Evolutionary conservation across 2,329 filamentous ascomycete genomes (phyloP).

Genomic region (Colletotrichum orbiculare): DNA sequence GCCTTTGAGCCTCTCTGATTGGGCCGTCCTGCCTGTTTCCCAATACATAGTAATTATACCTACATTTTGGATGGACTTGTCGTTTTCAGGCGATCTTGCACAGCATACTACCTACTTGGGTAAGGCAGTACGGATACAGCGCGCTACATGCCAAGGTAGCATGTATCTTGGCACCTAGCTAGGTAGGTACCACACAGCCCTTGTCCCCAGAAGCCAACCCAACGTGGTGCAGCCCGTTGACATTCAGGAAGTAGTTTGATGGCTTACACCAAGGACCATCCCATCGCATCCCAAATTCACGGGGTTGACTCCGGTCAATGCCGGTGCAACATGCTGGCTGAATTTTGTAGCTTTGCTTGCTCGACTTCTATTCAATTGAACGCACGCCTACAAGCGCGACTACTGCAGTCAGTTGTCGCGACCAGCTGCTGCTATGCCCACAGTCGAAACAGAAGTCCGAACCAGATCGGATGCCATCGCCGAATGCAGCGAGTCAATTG

Average conservation of each 20-base stretch:
- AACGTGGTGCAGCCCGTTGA: conserved; percentile 11
- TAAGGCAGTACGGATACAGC: no score
- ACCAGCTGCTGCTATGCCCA: neutral
- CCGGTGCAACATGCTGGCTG: neutral
- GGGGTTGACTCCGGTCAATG: neutral
- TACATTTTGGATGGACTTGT: no score
- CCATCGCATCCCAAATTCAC: conserved; percentile 6
- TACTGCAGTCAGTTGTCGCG: neutral
- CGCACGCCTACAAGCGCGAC: neutral
- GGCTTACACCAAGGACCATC: conserved; percentile 12
- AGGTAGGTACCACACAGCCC: no score
- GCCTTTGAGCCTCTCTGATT: conserved; percentile 13
- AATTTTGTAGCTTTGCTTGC: neutral
- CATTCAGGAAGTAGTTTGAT: conserved; percentile 11
- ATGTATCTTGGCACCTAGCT: no score
- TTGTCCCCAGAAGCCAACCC: neutral
- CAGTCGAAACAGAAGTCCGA: neutral
- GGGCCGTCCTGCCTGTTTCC: neutral
- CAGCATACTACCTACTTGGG: no score
- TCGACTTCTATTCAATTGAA: neutral
- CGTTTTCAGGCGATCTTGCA: no score
- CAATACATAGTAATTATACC: no score
- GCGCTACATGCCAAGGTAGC: no score
- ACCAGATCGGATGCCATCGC: conserved; percentile 1
- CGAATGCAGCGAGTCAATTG: conserved; percentile 6